These are phyloP conservation scores for Citeromyces matritensis DNA, from an alignment of 805 yeast species.

Conservation along the genomic window DNA sequence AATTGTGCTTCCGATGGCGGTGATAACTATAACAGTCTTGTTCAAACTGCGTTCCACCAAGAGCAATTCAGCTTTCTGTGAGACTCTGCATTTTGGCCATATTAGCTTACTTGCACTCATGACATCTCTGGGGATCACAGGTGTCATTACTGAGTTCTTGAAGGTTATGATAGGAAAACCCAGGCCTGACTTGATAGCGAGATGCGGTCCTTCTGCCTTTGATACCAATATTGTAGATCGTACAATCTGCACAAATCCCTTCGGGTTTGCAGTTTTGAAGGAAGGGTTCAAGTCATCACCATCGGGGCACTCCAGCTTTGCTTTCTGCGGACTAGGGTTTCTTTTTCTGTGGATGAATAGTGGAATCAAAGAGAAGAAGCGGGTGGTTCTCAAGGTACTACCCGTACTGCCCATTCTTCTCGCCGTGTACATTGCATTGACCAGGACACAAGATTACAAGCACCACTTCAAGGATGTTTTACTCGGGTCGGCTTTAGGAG, in stretches of 20 bases:
- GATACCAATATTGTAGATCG: slow-evolving; percentile 11
- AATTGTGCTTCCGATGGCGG: slow-evolving; percentile 17
- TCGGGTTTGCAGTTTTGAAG: slow-evolving; percentile 13
- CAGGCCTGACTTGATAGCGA: slow-evolving; percentile 77
- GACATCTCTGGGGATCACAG: slow-evolving; percentile 24
- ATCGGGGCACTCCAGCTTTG: slow-evolving; percentile 61
- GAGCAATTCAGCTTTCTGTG: slow-evolving; percentile 5
- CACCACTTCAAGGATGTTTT: slow-evolving; percentile 80
- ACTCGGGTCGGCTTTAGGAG: slow-evolving; percentile 56
- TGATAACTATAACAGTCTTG: too few relatives aligned
- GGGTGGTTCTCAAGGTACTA: slow-evolving; percentile 8
- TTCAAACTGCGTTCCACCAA: too few relatives aligned
- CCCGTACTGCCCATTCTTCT: slow-evolving; percentile 34
- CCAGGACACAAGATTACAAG: slow-evolving; percentile 80
- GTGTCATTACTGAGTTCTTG: slow-evolving; percentile 51
- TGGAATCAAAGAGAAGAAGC: slow-evolving; percentile 29
- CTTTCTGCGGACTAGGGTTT: slow-evolving; percentile 54
- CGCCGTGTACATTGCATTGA: slow-evolving; percentile 59
- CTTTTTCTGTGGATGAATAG: slow-evolving; percentile 44
- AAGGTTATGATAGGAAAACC: slow-evolving; percentile 76
- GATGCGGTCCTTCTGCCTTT: slow-evolving; percentile 50
- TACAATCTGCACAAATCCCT: slow-evolving; percentile 17
- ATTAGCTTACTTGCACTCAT: slow-evolving; percentile 21
- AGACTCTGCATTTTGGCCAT: slow-evolving; percentile 18
- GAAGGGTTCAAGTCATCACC: slow-evolving; percentile 77